These are phyloP conservation scores for Thielaviopsis populi DNA, from an alignment of 2,329 filamentous ascomycete species.

Conservation along the genomic window DNA sequence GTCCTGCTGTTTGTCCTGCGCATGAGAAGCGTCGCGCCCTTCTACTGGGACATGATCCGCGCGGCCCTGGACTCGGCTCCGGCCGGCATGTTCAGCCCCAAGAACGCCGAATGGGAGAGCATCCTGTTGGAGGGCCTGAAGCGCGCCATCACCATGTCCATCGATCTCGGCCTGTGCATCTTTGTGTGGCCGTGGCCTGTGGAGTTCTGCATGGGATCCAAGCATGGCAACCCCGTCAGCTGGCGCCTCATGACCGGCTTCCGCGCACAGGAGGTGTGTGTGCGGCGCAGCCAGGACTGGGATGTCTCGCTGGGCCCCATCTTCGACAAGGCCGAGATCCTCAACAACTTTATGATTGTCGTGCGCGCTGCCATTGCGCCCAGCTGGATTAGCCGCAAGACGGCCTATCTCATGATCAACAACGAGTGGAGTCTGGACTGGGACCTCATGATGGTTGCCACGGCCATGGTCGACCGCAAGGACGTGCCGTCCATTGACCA, in stretches of 20 bases:
- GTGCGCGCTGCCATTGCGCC: constrained; percentile 55
- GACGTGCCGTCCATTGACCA: constrained; percentile 39
- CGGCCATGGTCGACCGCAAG: constrained; percentile 51
- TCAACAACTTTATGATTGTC: constrained; percentile 43
- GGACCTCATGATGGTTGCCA: constrained; percentile 60
- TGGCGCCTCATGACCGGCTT: constrained; percentile 71
- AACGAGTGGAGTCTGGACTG: constrained; percentile 81
- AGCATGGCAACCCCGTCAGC: constrained; percentile 43
- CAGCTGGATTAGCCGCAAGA: constrained; percentile 56
- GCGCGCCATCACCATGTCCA: constrained; percentile 49
- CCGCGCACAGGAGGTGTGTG: constrained; percentile 62
- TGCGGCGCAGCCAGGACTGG: constrained; percentile 64
- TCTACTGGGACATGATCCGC: constrained; percentile 54
- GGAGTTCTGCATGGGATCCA: constrained; percentile 50
- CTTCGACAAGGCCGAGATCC: constrained; percentile 24
- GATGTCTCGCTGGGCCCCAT: constrained; percentile 43
- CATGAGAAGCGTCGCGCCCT: constrained; percentile 51
- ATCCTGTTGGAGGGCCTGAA: constrained; percentile 41
- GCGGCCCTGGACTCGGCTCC: constrained; percentile 52
- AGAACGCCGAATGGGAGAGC: constrained; percentile 39
- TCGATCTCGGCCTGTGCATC: constrained; percentile 56
- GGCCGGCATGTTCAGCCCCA: constrained; percentile 48
- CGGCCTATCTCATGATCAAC: constrained; percentile 75
- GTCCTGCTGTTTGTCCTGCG: constrained; percentile 50
- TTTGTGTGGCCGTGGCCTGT: constrained; percentile 61